These are phyloP conservation scores for Nicotiana tomentosiformis DNA, from an alignment of 257 asterid species.

Conservation along the genomic window DNA sequence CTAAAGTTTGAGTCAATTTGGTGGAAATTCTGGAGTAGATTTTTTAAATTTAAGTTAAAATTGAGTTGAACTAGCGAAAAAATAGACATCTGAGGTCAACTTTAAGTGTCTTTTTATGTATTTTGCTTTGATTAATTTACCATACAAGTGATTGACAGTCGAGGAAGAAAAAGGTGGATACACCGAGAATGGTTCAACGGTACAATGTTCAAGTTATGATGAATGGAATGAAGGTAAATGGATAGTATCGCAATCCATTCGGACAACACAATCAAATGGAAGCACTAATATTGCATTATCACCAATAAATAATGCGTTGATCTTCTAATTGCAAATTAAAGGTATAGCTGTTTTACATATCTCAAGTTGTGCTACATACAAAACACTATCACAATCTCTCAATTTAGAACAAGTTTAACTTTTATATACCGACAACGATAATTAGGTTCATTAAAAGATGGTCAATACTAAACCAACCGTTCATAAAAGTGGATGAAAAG, in stretches of 20 bases:
- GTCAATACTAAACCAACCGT: too few species aligned
- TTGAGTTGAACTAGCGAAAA: too few species aligned
- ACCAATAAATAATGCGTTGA: neutral
- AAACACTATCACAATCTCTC: too few species aligned
- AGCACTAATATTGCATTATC: neutral
- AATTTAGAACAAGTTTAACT: too few species aligned
- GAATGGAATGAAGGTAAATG: neutral
- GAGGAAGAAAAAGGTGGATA: neutral
- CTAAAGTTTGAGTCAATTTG: too few species aligned
- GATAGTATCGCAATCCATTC: neutral
- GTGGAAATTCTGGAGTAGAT: too few species aligned
- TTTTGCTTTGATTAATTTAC: neutral
- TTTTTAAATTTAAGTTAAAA: too few species aligned
- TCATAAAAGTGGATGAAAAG: too few species aligned
- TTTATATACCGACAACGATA: too few species aligned
- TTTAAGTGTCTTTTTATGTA: too few species aligned
- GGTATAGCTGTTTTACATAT: neutral
- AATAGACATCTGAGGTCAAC: too few species aligned
- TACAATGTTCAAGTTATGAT: neutral
- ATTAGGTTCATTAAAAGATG: too few species aligned
- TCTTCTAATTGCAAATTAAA: neutral
- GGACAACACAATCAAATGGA: neutral
- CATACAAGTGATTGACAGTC: neutral
- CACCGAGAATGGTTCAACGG: neutral
- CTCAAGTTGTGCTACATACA: neutral